Evolutionary conservation across 1,139 yeast species (phyloP).

Genomic region (Fermentozyma sake): DNA sequence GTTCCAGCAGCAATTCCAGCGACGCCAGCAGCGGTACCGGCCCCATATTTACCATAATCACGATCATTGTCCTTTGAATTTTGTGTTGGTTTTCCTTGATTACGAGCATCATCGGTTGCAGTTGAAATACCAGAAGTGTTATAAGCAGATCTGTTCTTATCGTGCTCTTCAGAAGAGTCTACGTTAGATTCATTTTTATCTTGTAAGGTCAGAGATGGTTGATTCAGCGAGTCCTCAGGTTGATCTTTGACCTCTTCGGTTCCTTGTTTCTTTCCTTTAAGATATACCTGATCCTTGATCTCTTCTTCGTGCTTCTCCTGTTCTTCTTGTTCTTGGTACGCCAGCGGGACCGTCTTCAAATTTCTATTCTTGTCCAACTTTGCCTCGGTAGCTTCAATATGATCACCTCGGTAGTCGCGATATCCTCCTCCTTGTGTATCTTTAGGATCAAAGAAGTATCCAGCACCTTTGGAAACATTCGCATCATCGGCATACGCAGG

Average conservation of each 20-base stretch:
- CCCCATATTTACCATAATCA: too few relatives aligned
- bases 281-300: too few relatives aligned
- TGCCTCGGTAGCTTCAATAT: conserved; percentile 27
- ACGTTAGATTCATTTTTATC: too few relatives aligned
- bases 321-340: conserved; percentile 16
- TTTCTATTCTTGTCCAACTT: conserved; percentile 16
- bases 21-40: conserved; percentile 4
- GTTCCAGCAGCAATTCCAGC: conserved; percentile 9
- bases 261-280: too few relatives aligned
- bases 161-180: background rate
- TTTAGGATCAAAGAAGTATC: conserved; percentile 32
- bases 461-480: conserved; percentile 23
- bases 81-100: too few relatives aligned
- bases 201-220: too few relatives aligned
- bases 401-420: conserved; percentile 8
- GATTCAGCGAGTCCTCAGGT: too few relatives aligned
- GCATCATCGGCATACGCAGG: conserved; percentile 31
- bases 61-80: too few relatives aligned
- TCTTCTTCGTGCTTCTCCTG: conserved; percentile 12
- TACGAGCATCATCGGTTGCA: conserved; percentile 10
- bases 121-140: conserved; percentile 22
- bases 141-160: conserved; percentile 30
- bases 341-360: conserved; percentile 30
- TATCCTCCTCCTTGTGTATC: conserved; percentile 34
- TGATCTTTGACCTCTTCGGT: too few relatives aligned